Percentiles rank a stretch among this genome's conserved stretches.
Evolutionary conservation across 352 stramenopile species (phyloP).

Genomic region (Pythium graminicola): DNA sequence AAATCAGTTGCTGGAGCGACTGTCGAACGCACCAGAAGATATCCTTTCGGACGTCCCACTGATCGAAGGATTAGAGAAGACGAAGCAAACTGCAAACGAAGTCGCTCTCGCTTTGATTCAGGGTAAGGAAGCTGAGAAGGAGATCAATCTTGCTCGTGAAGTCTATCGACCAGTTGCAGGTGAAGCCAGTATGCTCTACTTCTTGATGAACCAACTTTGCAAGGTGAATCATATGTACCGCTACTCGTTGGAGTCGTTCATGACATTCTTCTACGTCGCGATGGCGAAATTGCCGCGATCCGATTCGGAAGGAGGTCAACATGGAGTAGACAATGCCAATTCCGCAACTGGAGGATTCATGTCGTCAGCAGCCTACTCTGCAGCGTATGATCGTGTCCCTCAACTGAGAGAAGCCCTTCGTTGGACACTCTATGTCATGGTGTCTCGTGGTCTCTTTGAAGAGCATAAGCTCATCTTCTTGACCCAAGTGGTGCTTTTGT

Average conservation of each 20-base stretch:
- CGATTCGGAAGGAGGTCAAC: not conserved
- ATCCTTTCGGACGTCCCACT: conserved; percentile 88
- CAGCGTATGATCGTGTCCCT: conserved; percentile 48
- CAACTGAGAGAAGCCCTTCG: conserved; percentile 70
- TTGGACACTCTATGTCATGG: conserved; percentile 86
- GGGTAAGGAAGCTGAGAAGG: conserved; percentile 83
- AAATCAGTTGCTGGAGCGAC: conserved; percentile 81
- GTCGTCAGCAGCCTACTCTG: conserved; percentile 28
- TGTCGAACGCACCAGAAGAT: conserved; percentile 90
- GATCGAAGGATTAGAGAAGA: conserved; percentile 90
- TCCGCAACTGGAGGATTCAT: conserved; percentile 13
- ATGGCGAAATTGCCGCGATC: conserved; percentile 55
- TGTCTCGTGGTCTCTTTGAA: conserved; percentile 88
- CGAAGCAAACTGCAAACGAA: conserved; percentile 85
- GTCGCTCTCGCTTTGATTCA: conserved; percentile 77
- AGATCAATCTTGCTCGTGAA: conserved; percentile 89
- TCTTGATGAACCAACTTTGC: conserved; percentile 85
- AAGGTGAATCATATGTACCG: conserved; percentile 93
- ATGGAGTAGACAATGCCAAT: not conserved
- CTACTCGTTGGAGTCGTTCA: conserved; percentile 89
- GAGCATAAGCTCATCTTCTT: conserved; percentile 90
- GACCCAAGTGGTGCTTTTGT: conserved; percentile 77
- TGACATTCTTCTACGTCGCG: conserved; percentile 83
- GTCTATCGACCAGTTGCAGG: conserved; percentile 85
- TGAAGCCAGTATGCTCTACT: conserved; percentile 90